A percentile compares a stretch with the other conserved stretches of the same genome.
phyloP scores from a whole-genome alignment of 371 early-diverging fungal species.

The Syncephalastrum sp. region DNA sequence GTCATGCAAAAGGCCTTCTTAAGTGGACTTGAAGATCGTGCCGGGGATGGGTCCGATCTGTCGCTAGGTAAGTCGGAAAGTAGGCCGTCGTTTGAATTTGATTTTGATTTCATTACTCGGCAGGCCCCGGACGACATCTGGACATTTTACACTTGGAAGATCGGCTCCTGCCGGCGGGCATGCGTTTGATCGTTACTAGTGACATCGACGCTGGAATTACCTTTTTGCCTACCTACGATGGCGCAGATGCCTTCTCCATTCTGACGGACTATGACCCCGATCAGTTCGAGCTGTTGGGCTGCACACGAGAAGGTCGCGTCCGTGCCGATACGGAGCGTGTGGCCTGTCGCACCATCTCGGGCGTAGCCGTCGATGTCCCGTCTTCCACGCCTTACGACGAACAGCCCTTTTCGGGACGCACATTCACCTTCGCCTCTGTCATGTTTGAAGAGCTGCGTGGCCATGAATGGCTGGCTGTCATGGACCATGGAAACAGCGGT shows the following conservation, averaged over 20 bases:
- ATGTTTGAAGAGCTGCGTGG: slow-evolving; percentile 39
- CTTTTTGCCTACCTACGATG: slow-evolving; percentile 35
- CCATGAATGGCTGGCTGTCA: slow-evolving; percentile 45
- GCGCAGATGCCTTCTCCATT: slow-evolving; percentile 45
- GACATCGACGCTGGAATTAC: slow-evolving; percentile 13
- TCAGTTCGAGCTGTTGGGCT: slow-evolving; percentile 2
- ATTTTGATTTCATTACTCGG: slow-evolving; percentile 5
- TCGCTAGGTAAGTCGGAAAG: slow-evolving; percentile 21
- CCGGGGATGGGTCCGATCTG: slow-evolving; percentile 35
- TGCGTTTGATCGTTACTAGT: slow-evolving; percentile 19
- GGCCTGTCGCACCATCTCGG: slow-evolving; percentile 26
- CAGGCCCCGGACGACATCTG: slow-evolving; percentile 27
- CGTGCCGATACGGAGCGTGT: slow-evolving; percentile 11
- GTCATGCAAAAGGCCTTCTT: slow-evolving; percentile 62
- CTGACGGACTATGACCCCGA: slow-evolving; percentile 45
- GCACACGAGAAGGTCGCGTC: slow-evolving; percentile 1
- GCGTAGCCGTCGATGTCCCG: slow-evolving; percentile 40
- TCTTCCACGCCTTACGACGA: slow-evolving; percentile 38
- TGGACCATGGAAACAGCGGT: slow-evolving; percentile 29
- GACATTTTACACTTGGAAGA: slow-evolving; percentile 12
- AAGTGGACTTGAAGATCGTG: slow-evolving; percentile 58
- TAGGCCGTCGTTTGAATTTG: slow-evolving; percentile 1
- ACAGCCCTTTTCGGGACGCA: slow-evolving; percentile 38
- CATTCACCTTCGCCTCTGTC: slow-evolving; percentile 45
- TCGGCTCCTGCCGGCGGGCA: slow-evolving; percentile 20